Evolutionary conservation across 2,329 filamentous ascomycete species (phyloP).

Genomic region (Calonectria naviculata): DNA sequence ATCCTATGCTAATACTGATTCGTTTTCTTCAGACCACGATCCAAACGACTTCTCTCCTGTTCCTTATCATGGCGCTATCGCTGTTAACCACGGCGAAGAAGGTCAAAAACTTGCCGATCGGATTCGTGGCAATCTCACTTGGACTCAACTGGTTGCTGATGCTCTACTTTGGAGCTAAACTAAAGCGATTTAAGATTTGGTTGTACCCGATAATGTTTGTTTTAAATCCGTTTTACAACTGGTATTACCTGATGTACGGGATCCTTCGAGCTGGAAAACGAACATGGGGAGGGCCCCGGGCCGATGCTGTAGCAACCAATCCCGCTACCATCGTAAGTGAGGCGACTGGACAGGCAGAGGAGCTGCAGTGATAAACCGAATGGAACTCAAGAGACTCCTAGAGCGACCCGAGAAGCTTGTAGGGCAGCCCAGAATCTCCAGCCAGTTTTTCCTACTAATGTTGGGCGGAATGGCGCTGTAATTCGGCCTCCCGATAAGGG

Average conservation of each 20-base stretch:
- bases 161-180: constrained; percentile 92
- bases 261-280: constrained; percentile 94
- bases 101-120: constrained; percentile 83
- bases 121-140: constrained; percentile 92
- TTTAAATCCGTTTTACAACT: constrained; percentile 96
- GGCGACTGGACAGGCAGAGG: constrained; percentile 84
- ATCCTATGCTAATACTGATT: constrained; percentile 86
- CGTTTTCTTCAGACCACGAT: constrained; percentile 98
- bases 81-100: constrained; percentile 86
- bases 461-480: constrained; percentile 63
- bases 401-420: constrained; percentile 65
- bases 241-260: constrained; percentile 97
- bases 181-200: constrained; percentile 93
- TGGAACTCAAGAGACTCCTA: constrained; percentile 88
- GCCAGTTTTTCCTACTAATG: constrained; percentile 43
- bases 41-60: constrained; percentile 90
- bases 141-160: constrained; percentile 95
- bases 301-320: constrained; percentile 87
- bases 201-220: constrained; percentile 96
- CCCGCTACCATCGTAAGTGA: constrained; percentile 80
- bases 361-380: constrained; percentile 89
- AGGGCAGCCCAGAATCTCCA: constrained; percentile 44
- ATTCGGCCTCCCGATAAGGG: constrained; percentile 80
- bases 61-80: constrained; percentile 93
- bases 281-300: constrained; percentile 94